phyloP scores from a whole-genome alignment of 192 early-diverging fungal species.

The Glomus cerebriforme region DNA sequence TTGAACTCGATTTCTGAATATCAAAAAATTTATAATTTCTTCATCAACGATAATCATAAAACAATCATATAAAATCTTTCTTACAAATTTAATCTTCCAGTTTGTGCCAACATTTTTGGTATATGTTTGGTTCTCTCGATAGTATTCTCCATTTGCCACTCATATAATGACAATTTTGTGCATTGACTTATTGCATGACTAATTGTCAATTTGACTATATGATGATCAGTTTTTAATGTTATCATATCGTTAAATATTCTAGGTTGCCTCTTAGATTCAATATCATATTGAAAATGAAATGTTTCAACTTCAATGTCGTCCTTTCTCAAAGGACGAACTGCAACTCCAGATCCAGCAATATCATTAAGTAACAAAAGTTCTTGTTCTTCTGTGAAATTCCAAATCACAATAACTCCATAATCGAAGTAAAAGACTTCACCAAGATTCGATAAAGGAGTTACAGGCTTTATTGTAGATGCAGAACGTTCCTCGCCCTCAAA shows the following conservation, averaged over 20 bases:
- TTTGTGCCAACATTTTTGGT: slow-evolving; percentile 59
- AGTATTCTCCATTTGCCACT: slow-evolving; percentile 63
- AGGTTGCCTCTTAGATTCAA: slow-evolving; percentile 57
- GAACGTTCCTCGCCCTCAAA: background rate
- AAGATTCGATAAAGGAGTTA: slow-evolving; percentile 43
- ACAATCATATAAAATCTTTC: background rate
- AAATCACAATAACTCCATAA: slow-evolving; percentile 63
- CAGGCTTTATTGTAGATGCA: slow-evolving; percentile 4
- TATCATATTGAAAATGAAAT: slow-evolving; percentile 82
- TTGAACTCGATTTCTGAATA: slow-evolving; percentile 39
- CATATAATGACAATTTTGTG: slow-evolving; percentile 58
- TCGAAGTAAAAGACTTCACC: slow-evolving; percentile 62
- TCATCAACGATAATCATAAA: background rate
- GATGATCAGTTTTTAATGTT: slow-evolving; percentile 64
- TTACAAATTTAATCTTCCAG: slow-evolving; percentile 54
- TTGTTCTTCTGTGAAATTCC: slow-evolving; percentile 58
- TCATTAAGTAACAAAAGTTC: slow-evolving; percentile 54
- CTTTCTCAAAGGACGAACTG: slow-evolving; percentile 42
- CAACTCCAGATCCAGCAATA: slow-evolving; percentile 39
- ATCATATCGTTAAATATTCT: slow-evolving; percentile 88
- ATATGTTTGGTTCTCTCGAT: slow-evolving; percentile 63
- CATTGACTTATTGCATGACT: slow-evolving; percentile 60
- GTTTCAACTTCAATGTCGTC: slow-evolving; percentile 72
- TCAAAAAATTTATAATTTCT: background rate
- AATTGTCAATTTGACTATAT: slow-evolving; percentile 64